Conservation (phyloP, 441 rosid genomes). For the Populus hybrid region DNA sequence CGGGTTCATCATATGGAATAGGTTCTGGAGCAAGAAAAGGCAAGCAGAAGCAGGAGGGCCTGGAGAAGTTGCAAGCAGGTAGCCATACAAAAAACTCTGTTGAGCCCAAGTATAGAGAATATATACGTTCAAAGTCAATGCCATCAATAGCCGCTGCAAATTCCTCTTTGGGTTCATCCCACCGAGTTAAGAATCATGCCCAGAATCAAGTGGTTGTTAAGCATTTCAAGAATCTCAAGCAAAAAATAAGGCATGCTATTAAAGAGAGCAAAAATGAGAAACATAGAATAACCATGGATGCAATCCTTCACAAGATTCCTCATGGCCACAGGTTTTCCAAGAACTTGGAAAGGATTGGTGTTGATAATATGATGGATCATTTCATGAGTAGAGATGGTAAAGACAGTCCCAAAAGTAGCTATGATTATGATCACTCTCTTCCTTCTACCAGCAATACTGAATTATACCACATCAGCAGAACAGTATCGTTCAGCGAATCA, state of each 20-base stretch:
- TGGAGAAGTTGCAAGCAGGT: not conserved
- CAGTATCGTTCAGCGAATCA: slow-evolving; percentile 56
- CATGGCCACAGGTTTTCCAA: slow-evolving; percentile 41
- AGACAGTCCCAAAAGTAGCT: slow-evolving; percentile 17
- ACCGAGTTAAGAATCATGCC: slow-evolving; percentile 27
- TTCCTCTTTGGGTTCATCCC: slow-evolving; percentile 30
- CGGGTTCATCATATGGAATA: slow-evolving; percentile 21
- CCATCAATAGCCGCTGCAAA: slow-evolving; percentile 31
- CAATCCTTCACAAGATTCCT: slow-evolving; percentile 76
- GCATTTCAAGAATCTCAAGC: slow-evolving; percentile 61
- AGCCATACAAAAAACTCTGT: slow-evolving; percentile 3
- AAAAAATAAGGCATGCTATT: slow-evolving; percentile 60
- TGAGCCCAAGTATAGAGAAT: slow-evolving; percentile 19
- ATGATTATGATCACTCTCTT: slow-evolving; percentile 8
- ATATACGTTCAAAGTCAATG: slow-evolving; percentile 25
- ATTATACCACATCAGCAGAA: slow-evolving; percentile 31
- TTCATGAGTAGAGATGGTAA: slow-evolving; percentile 11
- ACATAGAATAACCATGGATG: slow-evolving; percentile 74
- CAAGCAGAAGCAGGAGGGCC: slow-evolving; percentile 12
- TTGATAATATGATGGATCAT: slow-evolving; percentile 29
- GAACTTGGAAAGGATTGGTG: slow-evolving; percentile 44
- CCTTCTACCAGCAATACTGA: slow-evolving; percentile 19
- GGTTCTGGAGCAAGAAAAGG: slow-evolving; percentile 16
- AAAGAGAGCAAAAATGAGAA: slow-evolving; percentile 56
- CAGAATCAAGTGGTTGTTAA: slow-evolving; percentile 46